Conservation (phyloP, 2,329 filamentous ascomycete species). For the Colletotrichum incanum region DNA sequence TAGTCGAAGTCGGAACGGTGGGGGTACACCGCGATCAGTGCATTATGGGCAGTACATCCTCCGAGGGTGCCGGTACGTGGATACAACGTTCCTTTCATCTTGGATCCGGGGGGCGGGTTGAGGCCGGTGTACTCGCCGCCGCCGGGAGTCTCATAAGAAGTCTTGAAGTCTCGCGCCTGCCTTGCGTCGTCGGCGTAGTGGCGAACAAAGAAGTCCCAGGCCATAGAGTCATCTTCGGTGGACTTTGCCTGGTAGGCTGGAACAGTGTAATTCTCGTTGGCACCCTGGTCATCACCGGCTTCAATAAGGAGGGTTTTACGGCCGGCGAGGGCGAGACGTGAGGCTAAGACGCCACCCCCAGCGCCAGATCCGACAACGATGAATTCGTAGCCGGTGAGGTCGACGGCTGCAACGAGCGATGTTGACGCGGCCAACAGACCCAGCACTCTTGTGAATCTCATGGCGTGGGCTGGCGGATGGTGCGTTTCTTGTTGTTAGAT, state of each 20-base stretch:
- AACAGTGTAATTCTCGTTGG: slow-evolving; percentile 64
- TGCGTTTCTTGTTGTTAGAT: background rate
- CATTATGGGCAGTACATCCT: slow-evolving; percentile 71
- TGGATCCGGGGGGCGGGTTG: slow-evolving; percentile 67
- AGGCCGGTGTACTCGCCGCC: slow-evolving; percentile 68
- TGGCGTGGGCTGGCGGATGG: background rate
- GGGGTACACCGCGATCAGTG: slow-evolving; percentile 67
- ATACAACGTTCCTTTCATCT: slow-evolving; percentile 69
- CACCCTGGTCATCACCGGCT: slow-evolving; percentile 71
- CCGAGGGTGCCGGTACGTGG: slow-evolving; percentile 71
- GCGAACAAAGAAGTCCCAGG: slow-evolving; percentile 76
- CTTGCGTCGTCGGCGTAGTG: slow-evolving; percentile 71
- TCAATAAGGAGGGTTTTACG: slow-evolving; percentile 74
- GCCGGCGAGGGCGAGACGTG: slow-evolving; percentile 72
- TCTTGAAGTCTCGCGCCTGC: slow-evolving; percentile 72
- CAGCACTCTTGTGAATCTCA: slow-evolving; percentile 38
- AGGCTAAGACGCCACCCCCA: slow-evolving; percentile 72
- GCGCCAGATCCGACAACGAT: slow-evolving; percentile 74
- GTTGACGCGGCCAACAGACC: slow-evolving; percentile 45
- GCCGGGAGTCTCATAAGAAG: slow-evolving; percentile 67
- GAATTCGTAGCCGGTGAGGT: slow-evolving; percentile 68
- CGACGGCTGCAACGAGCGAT: slow-evolving; percentile 44
- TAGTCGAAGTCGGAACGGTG: slow-evolving; percentile 68
- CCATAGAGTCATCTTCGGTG: slow-evolving; percentile 69
- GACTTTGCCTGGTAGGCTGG: slow-evolving; percentile 68